These are phyloP conservation scores for Fraxinus platypoda DNA, from an alignment of 305 asterid genomes.

Conservation along the genomic window DNA sequence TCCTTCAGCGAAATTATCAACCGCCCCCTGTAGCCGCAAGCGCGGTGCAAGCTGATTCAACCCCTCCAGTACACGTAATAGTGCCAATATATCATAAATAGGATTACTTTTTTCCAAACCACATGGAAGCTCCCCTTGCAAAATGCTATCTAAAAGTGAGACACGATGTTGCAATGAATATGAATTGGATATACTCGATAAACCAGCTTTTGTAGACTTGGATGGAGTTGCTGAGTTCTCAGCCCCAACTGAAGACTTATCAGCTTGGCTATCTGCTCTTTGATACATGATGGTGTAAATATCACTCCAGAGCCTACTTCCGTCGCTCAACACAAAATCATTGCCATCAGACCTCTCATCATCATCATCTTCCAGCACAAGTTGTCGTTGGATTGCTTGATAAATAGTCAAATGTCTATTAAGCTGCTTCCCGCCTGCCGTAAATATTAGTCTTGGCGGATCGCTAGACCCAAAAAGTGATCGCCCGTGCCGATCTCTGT, in stretches of 20 bases:
- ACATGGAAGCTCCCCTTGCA: conserved; percentile 94
- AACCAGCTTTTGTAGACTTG: conserved; percentile 57
- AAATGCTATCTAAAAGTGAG: conserved; percentile 85
- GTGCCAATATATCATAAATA: conserved; percentile 79
- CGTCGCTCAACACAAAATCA: conserved; percentile 81
- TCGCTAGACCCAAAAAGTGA: conserved; percentile 56
- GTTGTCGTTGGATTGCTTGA: conserved; percentile 91
- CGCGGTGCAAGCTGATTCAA: conserved; percentile 94
- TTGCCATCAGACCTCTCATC: conserved; percentile 71
- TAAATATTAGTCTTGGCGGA: conserved; percentile 66
- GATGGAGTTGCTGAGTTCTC: conserved; percentile 54
- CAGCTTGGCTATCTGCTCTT: conserved; percentile 67
- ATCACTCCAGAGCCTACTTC: conserved; percentile 86
- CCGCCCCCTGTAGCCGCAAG: conserved; percentile 53
- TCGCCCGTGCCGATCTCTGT: conserved; percentile 71
- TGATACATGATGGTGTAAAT: conserved; percentile 91
- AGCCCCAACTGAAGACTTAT: conserved; percentile 52
- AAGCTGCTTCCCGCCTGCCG: conserved; percentile 86
- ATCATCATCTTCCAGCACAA: conserved; percentile 78
- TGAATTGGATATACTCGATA: conserved; percentile 42
- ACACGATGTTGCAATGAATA: conserved; percentile 46
- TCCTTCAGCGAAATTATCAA: conserved; percentile 78
- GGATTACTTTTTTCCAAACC: conserved; percentile 86
- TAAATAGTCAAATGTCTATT: conserved; percentile 79
- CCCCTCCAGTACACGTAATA: conserved; percentile 92